A percentile compares a stretch with the other conserved stretches of the same genome.
phyloP scores from a whole-genome alignment of 306 rosid genomes.

The Prunus mira region DNA sequence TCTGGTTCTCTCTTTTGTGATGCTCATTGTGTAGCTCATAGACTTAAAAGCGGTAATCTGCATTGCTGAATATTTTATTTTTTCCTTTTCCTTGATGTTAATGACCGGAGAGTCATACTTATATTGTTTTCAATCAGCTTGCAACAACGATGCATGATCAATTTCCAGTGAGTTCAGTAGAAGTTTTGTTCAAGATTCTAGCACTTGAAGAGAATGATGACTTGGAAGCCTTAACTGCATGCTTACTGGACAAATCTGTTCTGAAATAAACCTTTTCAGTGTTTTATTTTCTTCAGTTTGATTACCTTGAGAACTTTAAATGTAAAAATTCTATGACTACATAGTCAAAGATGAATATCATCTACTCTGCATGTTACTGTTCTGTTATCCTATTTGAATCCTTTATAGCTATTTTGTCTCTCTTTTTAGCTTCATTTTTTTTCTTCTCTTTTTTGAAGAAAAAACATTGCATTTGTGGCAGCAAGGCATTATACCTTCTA shows the following conservation, averaged over 20 bases:
- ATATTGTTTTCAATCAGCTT: constrained; percentile 16
- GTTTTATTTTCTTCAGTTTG: not conserved
- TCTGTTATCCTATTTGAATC: not conserved
- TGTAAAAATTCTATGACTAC: not conserved
- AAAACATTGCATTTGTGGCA: not conserved
- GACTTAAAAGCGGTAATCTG: constrained; percentile 3
- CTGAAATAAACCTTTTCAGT: not conserved
- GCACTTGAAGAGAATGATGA: constrained; percentile 6
- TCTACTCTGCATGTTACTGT: not conserved
- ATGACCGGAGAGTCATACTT: not conserved
- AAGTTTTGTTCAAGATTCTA: constrained; percentile 8
- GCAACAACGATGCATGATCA: constrained; percentile 13
- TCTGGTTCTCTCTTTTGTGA: not conserved
- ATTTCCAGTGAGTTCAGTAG: constrained; percentile 4
- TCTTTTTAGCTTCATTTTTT: not conserved
- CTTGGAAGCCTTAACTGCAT: constrained; percentile 6
- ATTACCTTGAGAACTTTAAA: not conserved
- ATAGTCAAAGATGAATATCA: not conserved
- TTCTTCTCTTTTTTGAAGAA: not conserved
- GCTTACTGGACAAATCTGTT: constrained; percentile 1
- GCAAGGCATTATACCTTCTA: not conserved
- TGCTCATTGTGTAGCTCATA: not conserved
- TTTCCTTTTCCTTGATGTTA: not conserved
- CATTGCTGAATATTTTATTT: not conserved
- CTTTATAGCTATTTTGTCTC: too few relatives aligned